phyloP scores from a whole-genome alignment of 257 asterid genomes.

The Jasminum sambac region DNA sequence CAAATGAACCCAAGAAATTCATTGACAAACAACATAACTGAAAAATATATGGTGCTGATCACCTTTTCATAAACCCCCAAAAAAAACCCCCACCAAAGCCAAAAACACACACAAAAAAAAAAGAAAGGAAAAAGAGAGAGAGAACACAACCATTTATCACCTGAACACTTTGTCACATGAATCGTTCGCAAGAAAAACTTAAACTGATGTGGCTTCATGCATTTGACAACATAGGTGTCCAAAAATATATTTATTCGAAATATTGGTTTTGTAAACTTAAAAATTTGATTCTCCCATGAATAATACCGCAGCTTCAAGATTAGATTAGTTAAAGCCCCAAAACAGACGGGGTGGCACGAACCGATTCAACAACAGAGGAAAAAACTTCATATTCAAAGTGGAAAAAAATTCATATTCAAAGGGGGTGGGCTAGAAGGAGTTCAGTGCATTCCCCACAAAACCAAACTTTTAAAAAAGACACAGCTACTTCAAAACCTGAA shows the following conservation, averaged over 20 bases:
- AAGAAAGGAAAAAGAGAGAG: no score
- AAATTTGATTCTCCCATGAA: not conserved
- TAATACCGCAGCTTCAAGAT: not conserved
- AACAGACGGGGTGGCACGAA: no score
- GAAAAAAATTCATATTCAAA: no score
- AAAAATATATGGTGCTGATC: not conserved
- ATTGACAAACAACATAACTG: not conserved
- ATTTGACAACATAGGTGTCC: not conserved
- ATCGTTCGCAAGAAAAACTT: not conserved
- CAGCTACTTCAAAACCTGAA: not conserved
- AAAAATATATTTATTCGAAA: no score
- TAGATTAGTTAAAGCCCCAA: not conserved
- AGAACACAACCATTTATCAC: not conserved
- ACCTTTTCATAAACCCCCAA: not conserved
- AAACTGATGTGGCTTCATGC: not conserved
- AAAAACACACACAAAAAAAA: no score
- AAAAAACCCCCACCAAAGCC: no score
- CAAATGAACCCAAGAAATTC: no score
- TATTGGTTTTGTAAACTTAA: not conserved
- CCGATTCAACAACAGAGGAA: no score
- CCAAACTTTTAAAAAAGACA: not conserved
- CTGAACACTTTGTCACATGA: not conserved
- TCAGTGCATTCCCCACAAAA: not conserved
- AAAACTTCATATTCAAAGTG: no score
- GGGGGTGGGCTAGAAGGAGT: no score